These are phyloP conservation scores for Globisporangium takayamanum DNA, from an alignment of 352 stramenopile species.

Conservation along the genomic window DNA sequence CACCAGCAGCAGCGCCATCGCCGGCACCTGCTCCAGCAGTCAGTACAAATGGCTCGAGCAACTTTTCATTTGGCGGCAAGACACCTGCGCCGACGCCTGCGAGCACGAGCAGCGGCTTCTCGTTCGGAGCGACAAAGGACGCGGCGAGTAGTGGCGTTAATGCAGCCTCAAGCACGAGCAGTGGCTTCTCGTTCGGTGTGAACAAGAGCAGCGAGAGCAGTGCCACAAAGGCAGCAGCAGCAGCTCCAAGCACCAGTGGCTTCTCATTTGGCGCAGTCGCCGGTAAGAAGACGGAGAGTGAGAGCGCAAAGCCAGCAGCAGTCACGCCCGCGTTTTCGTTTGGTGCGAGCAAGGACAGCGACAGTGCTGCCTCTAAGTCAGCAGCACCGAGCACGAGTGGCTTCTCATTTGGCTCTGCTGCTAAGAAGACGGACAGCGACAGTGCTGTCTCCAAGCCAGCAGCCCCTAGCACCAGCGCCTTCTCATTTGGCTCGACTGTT, in stretches of 20 bases:
- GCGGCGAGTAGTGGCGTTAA: background rate
- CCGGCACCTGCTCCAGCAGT: no score
- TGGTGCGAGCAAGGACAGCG: constrained; percentile 14
- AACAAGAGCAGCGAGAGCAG: constrained; percentile 9
- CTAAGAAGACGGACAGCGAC: constrained; percentile 1
- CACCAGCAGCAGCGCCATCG: background rate
- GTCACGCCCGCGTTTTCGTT: constrained; percentile 33
- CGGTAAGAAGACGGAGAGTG: constrained; percentile 15
- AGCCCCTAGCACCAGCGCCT: background rate
- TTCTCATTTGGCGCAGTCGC: constrained; percentile 33
- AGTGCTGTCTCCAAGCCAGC: background rate
- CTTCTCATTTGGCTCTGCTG: constrained; percentile 24
- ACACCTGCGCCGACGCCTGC: no score
- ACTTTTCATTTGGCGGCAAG: background rate
- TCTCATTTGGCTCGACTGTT: background rate
- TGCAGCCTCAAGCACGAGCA: background rate
- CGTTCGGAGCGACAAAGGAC: constrained; percentile 23
- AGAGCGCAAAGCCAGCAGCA: background rate
- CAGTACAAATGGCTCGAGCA: background rate
- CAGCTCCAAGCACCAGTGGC: constrained; percentile 19
- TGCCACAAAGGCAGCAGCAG: constrained; percentile 4
- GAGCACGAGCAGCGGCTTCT: constrained; percentile 18
- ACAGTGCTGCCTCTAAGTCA: constrained; percentile 10
- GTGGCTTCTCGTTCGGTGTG: constrained; percentile 29
- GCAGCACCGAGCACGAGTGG: constrained; percentile 12